Evolutionary conservation across 169 alveolate species (phyloP).

Genomic region (Eimeria sp.): DNA sequence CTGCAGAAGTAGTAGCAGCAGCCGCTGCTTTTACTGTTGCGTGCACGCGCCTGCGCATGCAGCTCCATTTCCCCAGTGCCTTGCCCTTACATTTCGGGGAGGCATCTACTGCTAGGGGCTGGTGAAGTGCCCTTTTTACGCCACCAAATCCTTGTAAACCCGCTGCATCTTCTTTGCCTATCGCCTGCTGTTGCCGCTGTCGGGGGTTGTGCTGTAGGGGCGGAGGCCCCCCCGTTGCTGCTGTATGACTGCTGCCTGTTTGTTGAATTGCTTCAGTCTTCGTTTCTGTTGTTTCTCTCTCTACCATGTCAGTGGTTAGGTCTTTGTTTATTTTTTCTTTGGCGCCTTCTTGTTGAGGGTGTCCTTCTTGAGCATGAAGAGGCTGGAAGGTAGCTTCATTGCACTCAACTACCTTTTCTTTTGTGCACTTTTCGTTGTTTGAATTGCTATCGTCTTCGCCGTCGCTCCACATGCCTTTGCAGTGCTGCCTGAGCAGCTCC

Average conservation of each 20-base stretch:
- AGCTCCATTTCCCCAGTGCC: neutral
- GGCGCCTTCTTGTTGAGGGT: neutral
- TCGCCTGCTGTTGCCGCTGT: neutral
- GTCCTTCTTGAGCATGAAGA: neutral
- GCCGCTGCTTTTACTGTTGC: neutral
- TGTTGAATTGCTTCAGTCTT: too few species aligned
- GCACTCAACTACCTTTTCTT: neutral
- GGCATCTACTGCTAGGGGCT: neutral
- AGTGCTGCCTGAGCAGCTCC: constrained; percentile 17
- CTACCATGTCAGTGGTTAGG: too few species aligned
- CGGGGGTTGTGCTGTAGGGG: too few species aligned
- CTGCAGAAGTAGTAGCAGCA: neutral
- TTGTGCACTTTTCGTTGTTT: neutral
- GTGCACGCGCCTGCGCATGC: constrained; percentile 6
- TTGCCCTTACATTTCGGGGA: neutral
- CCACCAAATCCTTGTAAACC: neutral
- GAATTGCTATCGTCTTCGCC: constrained; percentile 9
- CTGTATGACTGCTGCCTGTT: too few species aligned
- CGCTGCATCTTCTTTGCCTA: neutral
- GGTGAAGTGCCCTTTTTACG: neutral
- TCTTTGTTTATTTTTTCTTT: neutral
- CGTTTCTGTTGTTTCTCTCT: neutral
- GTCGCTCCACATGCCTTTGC: constrained; percentile 45
- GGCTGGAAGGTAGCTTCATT: neutral
- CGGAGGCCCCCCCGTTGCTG: too few species aligned